Evolutionary conservation across 495 filamentous ascomycete genomes (phyloP), one percentile per base, ranked within the genome.

Genomic region (Trichoderma parareesei): DNA sequence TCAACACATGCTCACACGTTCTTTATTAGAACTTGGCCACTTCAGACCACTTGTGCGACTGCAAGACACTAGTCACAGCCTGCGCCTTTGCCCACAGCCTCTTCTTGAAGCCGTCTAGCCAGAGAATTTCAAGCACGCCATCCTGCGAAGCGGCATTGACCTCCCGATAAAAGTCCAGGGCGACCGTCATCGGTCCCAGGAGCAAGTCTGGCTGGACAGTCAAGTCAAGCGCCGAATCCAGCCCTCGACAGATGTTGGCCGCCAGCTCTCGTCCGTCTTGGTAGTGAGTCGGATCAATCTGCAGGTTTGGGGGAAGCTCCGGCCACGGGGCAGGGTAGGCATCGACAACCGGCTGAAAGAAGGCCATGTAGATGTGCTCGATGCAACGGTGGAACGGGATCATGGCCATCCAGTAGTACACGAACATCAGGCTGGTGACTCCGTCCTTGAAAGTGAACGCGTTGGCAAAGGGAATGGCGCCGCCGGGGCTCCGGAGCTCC

Each of bases 201-300:
- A 82, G 64, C 69, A 79, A 57, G 57, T 80, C 78, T 9, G 76
- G 78, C 69, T 79, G 75, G 10, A 67, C 67, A 20, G 69, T 74
- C 2, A 67, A 69, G 20, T 43, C 65, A 37, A 80, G 69, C 5
- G 71, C 70, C 65, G 68, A 78, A 41, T 79, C 78, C 7, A 80
- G 66, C 37, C 71, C 72, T 61, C 78, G 72, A 27, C 78, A 79
- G 0, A 76, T 68, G 38, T 76, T 69, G 1, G 66, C 71, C 4
- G 75, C 78, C 16, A 76, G 59, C 38, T 72, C 69, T 11, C 71
- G 68, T 0, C 71, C 71, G 64, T 74, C 66, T 11, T 69, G 53
- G 64, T 71, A 77, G 9, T 65, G 18, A 18, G 67, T 65, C 41
- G 74, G 65, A 13, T 48, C 42, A 35, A 75, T 48, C 13, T 73